These are phyloP conservation scores for Blastobotrys serpentis DNA, from an alignment of 1,139 yeast genomes.

Conservation along the genomic window DNA sequence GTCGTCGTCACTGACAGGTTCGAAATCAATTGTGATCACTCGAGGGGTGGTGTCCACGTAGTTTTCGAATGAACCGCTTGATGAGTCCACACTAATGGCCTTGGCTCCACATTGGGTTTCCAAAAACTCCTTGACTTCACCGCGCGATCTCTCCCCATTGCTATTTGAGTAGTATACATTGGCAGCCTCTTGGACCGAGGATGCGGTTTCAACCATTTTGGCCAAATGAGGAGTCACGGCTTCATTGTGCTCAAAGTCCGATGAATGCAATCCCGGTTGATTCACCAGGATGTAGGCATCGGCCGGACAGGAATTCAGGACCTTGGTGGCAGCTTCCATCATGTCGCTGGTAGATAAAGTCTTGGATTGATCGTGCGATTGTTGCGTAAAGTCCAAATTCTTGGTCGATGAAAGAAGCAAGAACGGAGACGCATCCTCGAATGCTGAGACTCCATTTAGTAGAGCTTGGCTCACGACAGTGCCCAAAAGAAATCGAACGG, in stretches of 20 bases:
- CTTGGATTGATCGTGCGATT: constrained; percentile 4
- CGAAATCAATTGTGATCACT: constrained; percentile 34
- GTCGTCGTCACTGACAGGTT: constrained; percentile 23
- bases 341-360: constrained; percentile 18
- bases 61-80: constrained; percentile 28
- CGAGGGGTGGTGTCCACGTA: constrained; percentile 36
- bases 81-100: constrained; percentile 29
- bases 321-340: constrained; percentile 22
- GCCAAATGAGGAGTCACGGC: constrained; percentile 27
- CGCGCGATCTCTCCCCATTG: constrained; percentile 10
- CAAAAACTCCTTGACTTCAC: constrained; percentile 24
- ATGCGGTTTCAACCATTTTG: constrained; percentile 29
- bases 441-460: constrained; percentile 15
- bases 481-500: background rate
- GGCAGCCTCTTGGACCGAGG: constrained; percentile 24
- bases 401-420: constrained; percentile 21
- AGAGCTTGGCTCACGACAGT: constrained; percentile 1
- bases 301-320: constrained; percentile 35
- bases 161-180: constrained; percentile 18
- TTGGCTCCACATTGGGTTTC: constrained; percentile 34
- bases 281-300: constrained; percentile 41
- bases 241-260: constrained; percentile 31
- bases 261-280: constrained; percentile 38
- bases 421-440: constrained; percentile 25
- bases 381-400: constrained; percentile 12